Base-by-base conservation (phyloP, 2,329 filamentous ascomycete genomes). In the Fusarium begoniae region DNA sequence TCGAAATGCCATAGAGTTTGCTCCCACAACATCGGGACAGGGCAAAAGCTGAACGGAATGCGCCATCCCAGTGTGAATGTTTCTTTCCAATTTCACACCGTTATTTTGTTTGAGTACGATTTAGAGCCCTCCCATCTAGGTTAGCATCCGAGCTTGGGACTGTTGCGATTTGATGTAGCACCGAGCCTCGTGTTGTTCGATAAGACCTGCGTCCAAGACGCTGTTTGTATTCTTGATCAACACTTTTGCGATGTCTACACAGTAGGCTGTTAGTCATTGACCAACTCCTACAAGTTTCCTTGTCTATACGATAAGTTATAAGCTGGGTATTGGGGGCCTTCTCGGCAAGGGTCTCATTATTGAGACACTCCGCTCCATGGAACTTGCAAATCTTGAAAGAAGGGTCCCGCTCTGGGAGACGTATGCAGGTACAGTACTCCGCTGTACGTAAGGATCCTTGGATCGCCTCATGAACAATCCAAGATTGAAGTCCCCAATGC, bases 371-470 rank as follows among this genome's bases (percentile, higher is more conserved):
- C 40, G 62, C 48, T 57, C 32, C 54, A 41, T 56, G 66, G 44
- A 47, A 56, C 69, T 51, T 59, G 68, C 26, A 43, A 70, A 70
- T 70, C 55, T 61, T 65, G 35, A 62, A 68, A 57, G 30, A 62
- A 68, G 28, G 67, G 57, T 59, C 48, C 32, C 14, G 24, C 35
- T 32, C 32, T 47, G 13, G 43, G 53, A 70, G 47, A 45, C 41
- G 57, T 50, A 73, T 63, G 61, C 60, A 71, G 66, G 61, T 73
- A 73, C 61, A 44, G 28, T 69, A 48, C 28, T 47, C 10, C n/a
- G 28, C 47, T 57, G 54, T 53, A n/a, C 35, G 30, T 55, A 32
- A 53, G 66, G 47, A 54, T 66, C 37, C 57, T 37, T 40, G 28
- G 41, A 48, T 41, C 15, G 45, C 48, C 53, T 44, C 38, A 44